Evolutionary conservation across 345 rosid species (phyloP), one percentile per base, ranked within the genome.

Genomic region (Trapa bicornis): DNA sequence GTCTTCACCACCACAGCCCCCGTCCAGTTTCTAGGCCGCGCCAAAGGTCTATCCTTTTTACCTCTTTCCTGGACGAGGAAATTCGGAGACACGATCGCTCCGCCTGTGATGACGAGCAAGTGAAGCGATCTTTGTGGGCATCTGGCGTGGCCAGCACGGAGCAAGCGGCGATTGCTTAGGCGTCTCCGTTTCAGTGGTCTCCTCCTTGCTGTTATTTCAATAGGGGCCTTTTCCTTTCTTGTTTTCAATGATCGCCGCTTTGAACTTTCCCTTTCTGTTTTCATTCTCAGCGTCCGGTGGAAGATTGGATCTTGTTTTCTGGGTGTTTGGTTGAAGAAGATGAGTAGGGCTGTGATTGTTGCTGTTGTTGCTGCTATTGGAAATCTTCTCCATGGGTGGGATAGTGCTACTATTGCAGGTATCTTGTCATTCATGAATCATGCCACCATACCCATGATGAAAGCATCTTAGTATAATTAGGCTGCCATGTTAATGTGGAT

Each of bases 301-400:
- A n/a, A 54, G 60, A 54, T 54, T 35, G 60, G 17, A 54, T 54
- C 33, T 54, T 54, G 7, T 5, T 22, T 22, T 54, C 33, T 54
- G 60, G 60, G 60, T 54, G 11, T n/a, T n/a, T 22, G 60, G 60
- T 22, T 54, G 62, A 67, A 73, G 16, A 76, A 67, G 72, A 94
- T 91, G 97, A 83, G 81, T 68, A 92, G 89, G 78, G 89, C 97
- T 69, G 96, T 86, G 79, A 82, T 89, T 75, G 89, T 91, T 53
- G 96, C 99, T 75, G 70, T 89, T 65, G 91, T 84, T 73, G 96
- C 99, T 67, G 89, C 97, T 62, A 50, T 94, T 77, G 99, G 99
- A 53, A 94, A 91, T 80, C 77, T 94, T 37, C 79, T 94, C 81
- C 99, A 94, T 86, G 99, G 99, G 83, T 94, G 97, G 99, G 99